Evolutionary conservation across 306 rosid genomes (phyloP), one percentile per base, ranked within the genome.

Genomic region (Pterocarpus santalinus): DNA sequence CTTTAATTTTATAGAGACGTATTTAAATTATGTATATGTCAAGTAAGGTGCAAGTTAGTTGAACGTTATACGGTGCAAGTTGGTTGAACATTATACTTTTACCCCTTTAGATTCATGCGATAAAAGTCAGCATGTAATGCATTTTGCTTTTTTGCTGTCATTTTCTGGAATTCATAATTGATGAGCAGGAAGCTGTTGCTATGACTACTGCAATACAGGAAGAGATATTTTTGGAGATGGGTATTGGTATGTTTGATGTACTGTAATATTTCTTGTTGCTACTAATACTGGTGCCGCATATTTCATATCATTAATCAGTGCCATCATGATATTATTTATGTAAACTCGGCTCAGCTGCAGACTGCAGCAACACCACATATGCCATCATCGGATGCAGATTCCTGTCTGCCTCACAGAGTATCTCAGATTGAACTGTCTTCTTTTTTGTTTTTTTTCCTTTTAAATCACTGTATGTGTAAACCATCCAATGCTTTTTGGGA

Each of bases 191-290:
- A 86, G 94, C 97, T 76, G 97, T 92, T 17, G 98, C 95, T 75
- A 89, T 89, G 63, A 92, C 95, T 74, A 94, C 98, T 65, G 87
- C 92, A 35, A 87, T 94, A 76, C 94, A 92, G 81, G 95, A 94
- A 82, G 98, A 92, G 90, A 90, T 92, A 68, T 76, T 94, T 84
- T 39, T 82, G 61, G 97, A 94, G 81, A 92, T 94, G 97, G 97
- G 94, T 49, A 80, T 94, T 81, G 97, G 97, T 92, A 83, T 53
- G 90, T 75, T 73, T 67, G 16, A 69, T 77, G 10, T 44, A 58
- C 53, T 61, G 39, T 58, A 47, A 52, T 34, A 38, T 41, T 64
- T 17, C 2, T 66, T 33, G 52, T 49, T 62, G 80, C 41, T 22
- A 17, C 34, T n/a, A 39, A 56, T 32, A 13, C 3, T 56, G 55